Conservation (phyloP, 805 yeast species). For the Ogataea ramenticola region DNA sequence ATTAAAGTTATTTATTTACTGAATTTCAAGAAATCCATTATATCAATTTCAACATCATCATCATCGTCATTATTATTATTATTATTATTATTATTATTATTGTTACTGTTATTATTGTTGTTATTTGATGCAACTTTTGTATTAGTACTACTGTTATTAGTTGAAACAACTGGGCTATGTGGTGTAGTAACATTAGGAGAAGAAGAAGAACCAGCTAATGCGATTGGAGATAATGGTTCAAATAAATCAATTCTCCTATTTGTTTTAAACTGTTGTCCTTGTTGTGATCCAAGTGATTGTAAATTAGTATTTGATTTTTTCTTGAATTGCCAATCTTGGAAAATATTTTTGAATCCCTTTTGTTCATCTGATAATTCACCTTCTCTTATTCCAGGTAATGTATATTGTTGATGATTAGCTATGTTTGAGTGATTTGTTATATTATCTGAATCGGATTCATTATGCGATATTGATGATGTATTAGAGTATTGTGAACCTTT, state of each 20-base stretch:
- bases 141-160: no score
- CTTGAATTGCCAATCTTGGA: conserved; percentile 1
- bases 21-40: conserved; percentile 15
- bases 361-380: no score
- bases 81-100: neutral
- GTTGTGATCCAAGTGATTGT: no score
- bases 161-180: no score
- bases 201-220: no score
- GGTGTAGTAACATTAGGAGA: no score
- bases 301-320: no score
- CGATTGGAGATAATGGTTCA: no score
- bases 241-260: conserved; percentile 1
- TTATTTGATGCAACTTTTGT: no score
- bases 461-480: neutral
- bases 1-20: conserved; percentile 7
- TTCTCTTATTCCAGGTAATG: neutral
- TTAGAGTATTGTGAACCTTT: neutral
- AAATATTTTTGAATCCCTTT: neutral
- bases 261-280: conserved; percentile 1
- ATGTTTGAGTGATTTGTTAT: no score
- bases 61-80: neutral
- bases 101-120: no score
- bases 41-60: conserved; percentile 16
- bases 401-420: neutral
- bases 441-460: neutral